Base-by-base conservation (phyloP, 768 basidiomycete genomes). In the Collybia sp. region DNA sequence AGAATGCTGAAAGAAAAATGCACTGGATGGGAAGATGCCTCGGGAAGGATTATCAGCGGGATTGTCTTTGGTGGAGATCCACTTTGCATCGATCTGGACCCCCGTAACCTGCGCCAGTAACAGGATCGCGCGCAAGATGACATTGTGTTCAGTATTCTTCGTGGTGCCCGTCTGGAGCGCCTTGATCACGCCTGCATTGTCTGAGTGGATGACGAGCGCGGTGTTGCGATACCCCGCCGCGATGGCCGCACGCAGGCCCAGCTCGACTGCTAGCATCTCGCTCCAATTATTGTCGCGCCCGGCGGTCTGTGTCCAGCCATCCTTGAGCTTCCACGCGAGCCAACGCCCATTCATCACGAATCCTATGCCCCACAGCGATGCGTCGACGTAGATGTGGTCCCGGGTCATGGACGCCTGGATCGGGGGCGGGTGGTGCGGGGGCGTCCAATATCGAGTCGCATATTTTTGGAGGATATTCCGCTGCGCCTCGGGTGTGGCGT, bases 201-300 rank as follows among this genome's bases (percentile, higher is more conserved):
- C 73, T 0, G 70, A 74, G 5, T 61, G 59, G 1, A 78, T 44
- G 0, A 47, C 36, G 2, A 73, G 37, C 15, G 59, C 60, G 5
- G 49, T 53, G 5, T 60, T 49, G 0, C 30, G 42, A 30, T 58
- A 51, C 1, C 60, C 58, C 0, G 57, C 40, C 0, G 63, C 49
- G 3, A 69, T 52, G 5, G 69, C 34, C 1, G 65, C 57, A 1
- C 58, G 59, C 0, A 75, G 25, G 0, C 68, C 72, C 1, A 76
- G 55, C 43, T 75, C 72, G 1, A 73, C 58, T 0, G 69, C 73
- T 0, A 69, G 63, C 58, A 73, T 66, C 53, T 75, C 74, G 0
- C 66, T 69, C 73, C 74, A 76, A 5, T 65, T 64, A 16, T 72
- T 75, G 46, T 66, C 54, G 6, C 66, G 35, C 6, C 60, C 58